Percentiles rank a stretch among this genome's conserved stretches.
These are phyloP conservation scores for Trichoderma simmonsii DNA, from an alignment of 2,329 filamentous ascomycete species.

Conservation along the genomic window DNA sequence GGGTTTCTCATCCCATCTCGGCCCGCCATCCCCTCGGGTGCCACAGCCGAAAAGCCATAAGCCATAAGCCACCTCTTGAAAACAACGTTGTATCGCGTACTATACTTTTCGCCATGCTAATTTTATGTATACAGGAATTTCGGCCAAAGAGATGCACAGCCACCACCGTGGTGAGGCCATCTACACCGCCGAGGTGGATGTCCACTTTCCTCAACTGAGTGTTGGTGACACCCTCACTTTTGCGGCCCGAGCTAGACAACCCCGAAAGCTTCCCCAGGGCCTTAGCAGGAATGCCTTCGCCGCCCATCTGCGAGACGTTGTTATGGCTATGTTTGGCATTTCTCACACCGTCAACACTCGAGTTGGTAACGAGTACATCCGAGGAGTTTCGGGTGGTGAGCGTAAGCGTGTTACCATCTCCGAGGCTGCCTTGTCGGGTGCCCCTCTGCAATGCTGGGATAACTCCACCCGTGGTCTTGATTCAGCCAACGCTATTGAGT, in stretches of 20 bases:
- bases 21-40: neutral
- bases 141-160: conserved; percentile 71
- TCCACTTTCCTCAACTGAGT: conserved; percentile 73
- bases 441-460: conserved; percentile 64
- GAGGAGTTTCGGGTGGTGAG: conserved; percentile 73
- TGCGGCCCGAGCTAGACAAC: conserved; percentile 67
- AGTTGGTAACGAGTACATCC: conserved; percentile 72
- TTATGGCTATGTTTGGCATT: conserved; percentile 74
- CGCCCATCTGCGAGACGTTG: conserved; percentile 64
- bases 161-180: conserved; percentile 81
- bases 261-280: conserved; percentile 58
- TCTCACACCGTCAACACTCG: conserved; percentile 69
- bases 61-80: neutral
- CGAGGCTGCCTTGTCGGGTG: conserved; percentile 57
- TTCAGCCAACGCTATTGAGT: conserved; percentile 72
- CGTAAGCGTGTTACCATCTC: conserved; percentile 64
- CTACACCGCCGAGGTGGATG: conserved; percentile 81
- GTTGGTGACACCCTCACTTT: conserved; percentile 79
- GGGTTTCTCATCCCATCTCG: neutral
- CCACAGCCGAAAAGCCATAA: neutral
- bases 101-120: neutral
- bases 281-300: conserved; percentile 54
- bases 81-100: neutral
- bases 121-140: conserved; percentile 46
- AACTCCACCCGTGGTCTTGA: conserved; percentile 73